These are phyloP conservation scores for Sporothrix pseudoabietina DNA, from an alignment of 2,329 filamentous ascomycete species.

Conservation along the genomic window DNA sequence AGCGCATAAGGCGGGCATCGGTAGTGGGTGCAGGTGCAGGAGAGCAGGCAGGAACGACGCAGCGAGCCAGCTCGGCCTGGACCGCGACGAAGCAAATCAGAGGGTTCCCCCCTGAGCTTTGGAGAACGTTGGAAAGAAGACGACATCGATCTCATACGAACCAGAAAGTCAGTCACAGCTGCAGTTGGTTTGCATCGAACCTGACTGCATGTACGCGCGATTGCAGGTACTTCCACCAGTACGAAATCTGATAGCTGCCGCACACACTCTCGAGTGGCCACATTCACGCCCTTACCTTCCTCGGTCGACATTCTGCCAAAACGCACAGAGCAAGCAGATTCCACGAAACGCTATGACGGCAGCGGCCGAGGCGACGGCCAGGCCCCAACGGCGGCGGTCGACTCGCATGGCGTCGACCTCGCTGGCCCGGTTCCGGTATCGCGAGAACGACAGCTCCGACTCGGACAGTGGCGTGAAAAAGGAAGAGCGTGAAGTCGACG, in stretches of 20 bases:
- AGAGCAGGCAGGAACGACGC: constrained; percentile 21
- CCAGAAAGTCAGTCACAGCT: not conserved
- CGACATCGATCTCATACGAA: not conserved
- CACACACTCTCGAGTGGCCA: not conserved
- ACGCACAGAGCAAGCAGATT: not conserved
- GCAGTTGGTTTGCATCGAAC: not conserved
- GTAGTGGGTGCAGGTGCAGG: constrained; percentile 22
- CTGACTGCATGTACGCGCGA: not conserved
- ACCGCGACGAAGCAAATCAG: constrained; percentile 26
- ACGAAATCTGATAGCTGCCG: not conserved
- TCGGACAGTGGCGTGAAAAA: constrained; percentile 22
- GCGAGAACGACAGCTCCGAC: constrained; percentile 29
- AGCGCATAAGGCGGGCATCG: not conserved
- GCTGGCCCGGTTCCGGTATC: constrained; percentile 34
- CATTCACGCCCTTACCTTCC: not conserved
- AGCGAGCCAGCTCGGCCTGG: constrained; percentile 24
- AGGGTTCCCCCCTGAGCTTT: not conserved
- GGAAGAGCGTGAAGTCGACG: constrained; percentile 14
- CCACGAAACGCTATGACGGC: constrained; percentile 17
- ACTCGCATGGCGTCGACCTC: constrained; percentile 29
- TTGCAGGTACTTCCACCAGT: not conserved
- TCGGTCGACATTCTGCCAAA: not conserved
- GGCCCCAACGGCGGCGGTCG: constrained; percentile 29
- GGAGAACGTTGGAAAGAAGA: not conserved
- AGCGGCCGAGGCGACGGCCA: not conserved